Conservation (phyloP, 1,284 basidiomycete genomes). For the Cutaneotrichosporon cavernicola region DNA sequence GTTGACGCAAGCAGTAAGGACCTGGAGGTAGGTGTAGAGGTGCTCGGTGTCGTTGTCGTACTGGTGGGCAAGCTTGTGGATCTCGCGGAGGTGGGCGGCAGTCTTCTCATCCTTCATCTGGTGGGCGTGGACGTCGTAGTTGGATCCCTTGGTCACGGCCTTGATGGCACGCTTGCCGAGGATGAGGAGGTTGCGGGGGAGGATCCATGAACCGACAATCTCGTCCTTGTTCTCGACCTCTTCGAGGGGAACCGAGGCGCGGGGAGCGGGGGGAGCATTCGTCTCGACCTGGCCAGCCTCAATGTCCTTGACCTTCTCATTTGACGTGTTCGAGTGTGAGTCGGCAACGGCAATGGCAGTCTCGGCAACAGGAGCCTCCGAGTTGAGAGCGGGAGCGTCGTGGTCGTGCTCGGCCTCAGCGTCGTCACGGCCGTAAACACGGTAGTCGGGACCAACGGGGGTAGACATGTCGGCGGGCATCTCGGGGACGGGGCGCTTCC, state of each 20-base stretch:
- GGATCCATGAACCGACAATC: constrained; percentile 43
- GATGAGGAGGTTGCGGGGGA: constrained; percentile 54
- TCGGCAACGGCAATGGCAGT: neutral
- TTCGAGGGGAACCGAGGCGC: too few relatives aligned
- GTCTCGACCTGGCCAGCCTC: neutral
- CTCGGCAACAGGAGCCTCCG: neutral
- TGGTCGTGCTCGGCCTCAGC: constrained; percentile 14
- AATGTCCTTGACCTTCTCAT: neutral
- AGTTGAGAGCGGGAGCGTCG: neutral
- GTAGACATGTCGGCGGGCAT: constrained; percentile 7
- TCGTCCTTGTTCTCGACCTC: constrained; percentile 1
- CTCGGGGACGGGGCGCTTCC: constrained; percentile 42
- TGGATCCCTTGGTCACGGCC: constrained; percentile 39
- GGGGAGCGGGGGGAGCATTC: neutral
- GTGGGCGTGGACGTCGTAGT: constrained; percentile 50
- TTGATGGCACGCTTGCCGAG: constrained; percentile 46
- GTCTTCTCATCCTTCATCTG: constrained; percentile 40
- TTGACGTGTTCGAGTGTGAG: neutral
- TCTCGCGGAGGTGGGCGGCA: constrained; percentile 42
- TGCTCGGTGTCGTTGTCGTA: constrained; percentile 58
- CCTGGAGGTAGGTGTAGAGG: constrained; percentile 57
- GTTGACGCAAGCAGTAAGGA: constrained; percentile 57
- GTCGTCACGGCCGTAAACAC: constrained; percentile 39
- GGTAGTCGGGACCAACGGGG: constrained; percentile 53
- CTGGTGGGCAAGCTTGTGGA: constrained; percentile 52